These are phyloP conservation scores for Picochlorum sp. DNA, from an alignment of 139 green algal genomes.

Conservation along the genomic window DNA sequence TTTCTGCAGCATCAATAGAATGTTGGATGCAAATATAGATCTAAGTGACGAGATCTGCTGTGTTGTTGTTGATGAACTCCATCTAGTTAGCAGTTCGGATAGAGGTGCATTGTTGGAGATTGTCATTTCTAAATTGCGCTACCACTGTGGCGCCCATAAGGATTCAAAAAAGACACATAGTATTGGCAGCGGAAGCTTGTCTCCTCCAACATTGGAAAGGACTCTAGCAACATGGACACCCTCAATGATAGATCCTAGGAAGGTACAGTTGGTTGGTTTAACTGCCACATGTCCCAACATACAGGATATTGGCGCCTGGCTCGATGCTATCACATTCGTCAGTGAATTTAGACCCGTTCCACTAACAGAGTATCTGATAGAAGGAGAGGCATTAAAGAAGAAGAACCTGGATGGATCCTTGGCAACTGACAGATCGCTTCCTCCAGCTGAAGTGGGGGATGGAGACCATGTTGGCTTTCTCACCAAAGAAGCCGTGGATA, in stretches of 20 bases:
- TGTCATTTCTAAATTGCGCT: slow-evolving; percentile 89
- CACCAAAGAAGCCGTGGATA: slow-evolving; percentile 42
- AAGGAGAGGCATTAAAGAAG: slow-evolving; percentile 4
- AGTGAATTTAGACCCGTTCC: slow-evolving; percentile 81
- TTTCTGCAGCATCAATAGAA: slow-evolving; percentile 21
- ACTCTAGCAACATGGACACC: background rate
- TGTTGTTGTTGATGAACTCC: slow-evolving; percentile 21
- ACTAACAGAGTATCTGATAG: slow-evolving; percentile 71
- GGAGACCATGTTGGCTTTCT: slow-evolving; percentile 56
- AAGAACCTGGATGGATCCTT: background rate
- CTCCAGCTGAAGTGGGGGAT: background rate
- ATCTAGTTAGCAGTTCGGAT: slow-evolving; percentile 38
- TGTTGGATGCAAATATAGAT: slow-evolving; percentile 4
- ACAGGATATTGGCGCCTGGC: slow-evolving; percentile 68
- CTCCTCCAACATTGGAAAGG: too few relatives aligned
- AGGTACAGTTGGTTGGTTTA: slow-evolving; percentile 88
- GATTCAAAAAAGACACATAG: background rate
- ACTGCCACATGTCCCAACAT: slow-evolving; percentile 83
- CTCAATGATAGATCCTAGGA: background rate
- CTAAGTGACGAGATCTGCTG: background rate
- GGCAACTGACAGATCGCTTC: background rate
- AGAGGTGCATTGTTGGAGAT: slow-evolving; percentile 86
- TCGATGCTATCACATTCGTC: slow-evolving; percentile 70
- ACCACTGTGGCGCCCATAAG: slow-evolving; percentile 12
- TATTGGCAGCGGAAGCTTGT: too few relatives aligned